Base-by-base conservation (phyloP, 2,329 filamentous ascomycete species). In the Cercospora beticola region DNA sequence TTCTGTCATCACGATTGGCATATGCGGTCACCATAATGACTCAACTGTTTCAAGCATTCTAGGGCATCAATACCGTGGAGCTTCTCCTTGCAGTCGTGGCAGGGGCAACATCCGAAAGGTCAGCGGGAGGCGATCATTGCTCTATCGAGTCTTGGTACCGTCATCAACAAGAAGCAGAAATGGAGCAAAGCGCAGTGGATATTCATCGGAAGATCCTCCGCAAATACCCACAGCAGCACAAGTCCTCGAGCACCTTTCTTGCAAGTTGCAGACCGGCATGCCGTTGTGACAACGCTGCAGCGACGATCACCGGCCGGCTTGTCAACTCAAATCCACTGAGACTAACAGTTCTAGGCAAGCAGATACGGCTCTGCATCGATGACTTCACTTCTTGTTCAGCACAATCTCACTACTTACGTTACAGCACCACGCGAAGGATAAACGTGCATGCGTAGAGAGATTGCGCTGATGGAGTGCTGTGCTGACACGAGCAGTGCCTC, bases 331-430 rank as follows among this genome's bases (percentile, higher is more conserved):
- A 31, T 54, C 30, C 36, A 56, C 43, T 63, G 26, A 56, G 31
- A 26, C 61, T 54, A 63, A 46, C 61, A 63, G 61, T 33, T 63
- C 43, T 54, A 28, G 61, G 61, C 61, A 63, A n/a, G 46, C 60
- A 46, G 40, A 62, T 64, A 64, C 62, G 43, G 33, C 49, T 31
- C 46, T 54, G 62, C 62, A 57, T 64, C n/a, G 23, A 36, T 56
- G 46, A 56, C 62, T 54, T 54, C 28, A 56, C 30, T 46, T 56
- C 46, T 52, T 10, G 5, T 26, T 36, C 62, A 64, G 46, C 18
- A 36, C 62, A 56, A 64, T 31, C 14, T 16, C 54, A 58, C 54
- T 26, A 58, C 23, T 58, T 16, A 31, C 30, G 54, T 58, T 33
- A n/a, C 54, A 58, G 54, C 54, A 26, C 54, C 26, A 58, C 28